Conservation (phyloP, 1,139 yeast genomes). For the Barnettozyma hawaiiensis region DNA sequence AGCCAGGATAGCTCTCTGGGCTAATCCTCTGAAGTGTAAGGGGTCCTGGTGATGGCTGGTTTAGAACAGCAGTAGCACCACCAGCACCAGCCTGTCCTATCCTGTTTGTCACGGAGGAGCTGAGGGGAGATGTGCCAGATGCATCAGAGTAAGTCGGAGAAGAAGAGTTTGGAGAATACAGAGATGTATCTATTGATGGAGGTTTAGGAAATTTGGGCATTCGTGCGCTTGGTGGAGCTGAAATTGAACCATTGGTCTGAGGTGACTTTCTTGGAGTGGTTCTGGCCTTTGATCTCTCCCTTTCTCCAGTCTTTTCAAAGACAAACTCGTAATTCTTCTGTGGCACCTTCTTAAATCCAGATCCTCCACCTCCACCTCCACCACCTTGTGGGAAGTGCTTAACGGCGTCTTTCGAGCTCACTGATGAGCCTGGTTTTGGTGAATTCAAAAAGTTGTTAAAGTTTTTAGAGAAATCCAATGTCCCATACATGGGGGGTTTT, state of each 20-base stretch:
- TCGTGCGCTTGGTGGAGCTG: constrained; percentile 19
- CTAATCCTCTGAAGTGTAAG: constrained; percentile 12
- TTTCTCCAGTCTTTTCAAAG: constrained; percentile 14
- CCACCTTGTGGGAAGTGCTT: neutral
- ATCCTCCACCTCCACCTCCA: too few relatives aligned
- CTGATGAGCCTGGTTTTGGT: neutral
- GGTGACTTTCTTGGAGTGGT: neutral
- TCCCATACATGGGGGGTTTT: constrained; percentile 16
- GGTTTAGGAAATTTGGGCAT: constrained; percentile 19
- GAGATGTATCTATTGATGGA: constrained; percentile 19
- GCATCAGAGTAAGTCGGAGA: constrained; percentile 25
- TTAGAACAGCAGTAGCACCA: too few relatives aligned
- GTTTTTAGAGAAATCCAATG: constrained; percentile 22
- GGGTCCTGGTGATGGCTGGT: constrained; percentile 14
- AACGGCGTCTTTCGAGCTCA: constrained; percentile 1
- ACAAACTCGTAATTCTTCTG: constrained; percentile 24
- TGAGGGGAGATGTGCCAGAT: constrained; percentile 12
- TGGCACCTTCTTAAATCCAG: constrained; percentile 14
- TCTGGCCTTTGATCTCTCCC: constrained; percentile 7
- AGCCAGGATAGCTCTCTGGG: constrained; percentile 11
- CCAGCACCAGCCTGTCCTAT: constrained; percentile 1
- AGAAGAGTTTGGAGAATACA: constrained; percentile 19
- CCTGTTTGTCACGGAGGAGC: constrained; percentile 1
- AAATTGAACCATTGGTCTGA: constrained; percentile 6
- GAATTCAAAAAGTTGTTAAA: constrained; percentile 4